Evolutionary conservation across 768 basidiomycete species (phyloP).

Genomic region (Calocera viscosa): DNA sequence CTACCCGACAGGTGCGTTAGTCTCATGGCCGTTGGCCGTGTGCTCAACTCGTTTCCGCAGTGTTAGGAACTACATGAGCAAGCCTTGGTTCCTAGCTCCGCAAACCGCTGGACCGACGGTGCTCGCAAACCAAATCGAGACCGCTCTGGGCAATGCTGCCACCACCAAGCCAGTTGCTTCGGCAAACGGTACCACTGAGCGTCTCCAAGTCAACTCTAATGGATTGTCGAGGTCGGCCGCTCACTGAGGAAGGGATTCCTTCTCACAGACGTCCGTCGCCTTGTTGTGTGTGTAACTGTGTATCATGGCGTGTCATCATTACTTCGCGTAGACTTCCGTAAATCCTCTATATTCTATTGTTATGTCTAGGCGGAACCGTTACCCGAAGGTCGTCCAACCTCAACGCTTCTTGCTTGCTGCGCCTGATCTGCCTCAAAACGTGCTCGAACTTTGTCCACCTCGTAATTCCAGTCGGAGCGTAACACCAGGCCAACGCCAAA

Average conservation of each 20-base stretch:
- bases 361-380: not conserved
- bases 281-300: not conserved
- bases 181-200: not conserved
- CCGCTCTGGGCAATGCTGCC: not conserved
- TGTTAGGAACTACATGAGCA: slow-evolving; percentile 89
- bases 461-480: slow-evolving; percentile 52
- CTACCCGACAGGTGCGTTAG: slow-evolving; percentile 74
- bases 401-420: not conserved
- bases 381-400: not conserved
- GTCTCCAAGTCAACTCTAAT: not conserved
- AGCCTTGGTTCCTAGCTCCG: slow-evolving; percentile 65
- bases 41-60: slow-evolving; percentile 30
- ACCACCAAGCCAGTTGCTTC: not conserved
- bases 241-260: not conserved
- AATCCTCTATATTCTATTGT: not conserved
- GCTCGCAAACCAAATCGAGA: not conserved
- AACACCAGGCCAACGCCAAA: slow-evolving; percentile 45
- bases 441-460: slow-evolving; percentile 49
- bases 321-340: not conserved
- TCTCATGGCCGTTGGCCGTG: not conserved
- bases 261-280: not conserved
- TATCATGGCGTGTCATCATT: not conserved
- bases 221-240: not conserved
- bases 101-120: not conserved
- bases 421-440: slow-evolving; percentile 14